Percentiles rank a stretch among this genome's conserved stretches.
These are phyloP conservation scores for Aspergillus avenaceus DNA, from an alignment of 495 filamentous ascomycete species.

Conservation along the genomic window DNA sequence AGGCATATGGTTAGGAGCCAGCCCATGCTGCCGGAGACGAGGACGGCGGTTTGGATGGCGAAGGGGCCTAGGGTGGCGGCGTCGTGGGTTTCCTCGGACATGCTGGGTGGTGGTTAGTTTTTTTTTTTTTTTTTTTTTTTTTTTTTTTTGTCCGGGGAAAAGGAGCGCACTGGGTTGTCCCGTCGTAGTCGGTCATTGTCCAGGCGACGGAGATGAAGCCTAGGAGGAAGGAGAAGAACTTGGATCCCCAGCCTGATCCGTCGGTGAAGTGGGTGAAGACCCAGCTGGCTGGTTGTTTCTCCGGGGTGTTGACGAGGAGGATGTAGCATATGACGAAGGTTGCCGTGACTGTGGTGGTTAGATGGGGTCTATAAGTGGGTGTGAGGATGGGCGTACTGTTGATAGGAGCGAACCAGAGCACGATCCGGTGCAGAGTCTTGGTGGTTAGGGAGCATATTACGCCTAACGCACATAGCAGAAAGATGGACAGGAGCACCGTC, in stretches of 20 bases:
- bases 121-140: not conserved
- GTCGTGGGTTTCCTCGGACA: constrained; percentile 72
- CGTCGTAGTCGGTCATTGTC: constrained; percentile 77
- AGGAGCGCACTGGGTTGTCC: constrained; percentile 58
- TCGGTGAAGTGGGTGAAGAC: constrained; percentile 65
- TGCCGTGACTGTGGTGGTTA: constrained; percentile 38
- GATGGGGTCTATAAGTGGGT: not conserved
- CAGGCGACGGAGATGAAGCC: constrained; percentile 70
- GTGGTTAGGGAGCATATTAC: constrained; percentile 64
- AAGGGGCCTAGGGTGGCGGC: constrained; percentile 62
- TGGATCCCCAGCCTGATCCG: constrained; percentile 64
- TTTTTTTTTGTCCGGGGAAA: not conserved
- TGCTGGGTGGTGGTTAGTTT: constrained; percentile 29
- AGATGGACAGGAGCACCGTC: constrained; percentile 58
- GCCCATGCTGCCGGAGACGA: constrained; percentile 62
- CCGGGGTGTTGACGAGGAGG: constrained; percentile 56
- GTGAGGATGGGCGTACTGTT: constrained; percentile 47
- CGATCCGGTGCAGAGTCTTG: constrained; percentile 56
- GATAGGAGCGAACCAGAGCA: constrained; percentile 70
- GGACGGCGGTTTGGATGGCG: constrained; percentile 59
- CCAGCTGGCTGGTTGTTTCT: constrained; percentile 60
- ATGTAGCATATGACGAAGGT: constrained; percentile 60
- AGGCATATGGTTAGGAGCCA: constrained; percentile 64
- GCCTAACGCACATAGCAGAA: constrained; percentile 54
- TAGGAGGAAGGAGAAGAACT: constrained; percentile 60